Conservation (phyloP, 2,329 filamentous ascomycete genomes). For the Monilinia vaccinii-corymbosi region DNA sequence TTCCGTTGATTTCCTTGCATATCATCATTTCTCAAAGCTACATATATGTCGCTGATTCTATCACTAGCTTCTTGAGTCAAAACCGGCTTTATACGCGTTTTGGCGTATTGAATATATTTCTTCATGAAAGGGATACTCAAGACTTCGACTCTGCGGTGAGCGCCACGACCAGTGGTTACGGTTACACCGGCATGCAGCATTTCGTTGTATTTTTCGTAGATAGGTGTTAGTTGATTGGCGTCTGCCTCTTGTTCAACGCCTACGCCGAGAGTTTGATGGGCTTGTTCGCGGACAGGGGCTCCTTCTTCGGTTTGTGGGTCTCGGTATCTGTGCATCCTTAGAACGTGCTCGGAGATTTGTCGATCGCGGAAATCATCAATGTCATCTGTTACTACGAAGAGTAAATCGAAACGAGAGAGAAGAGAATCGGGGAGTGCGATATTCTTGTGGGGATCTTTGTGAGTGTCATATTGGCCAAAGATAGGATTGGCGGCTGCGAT, state of each 20-base stretch:
- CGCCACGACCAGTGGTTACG: constrained; percentile 62
- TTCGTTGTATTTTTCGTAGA: constrained; percentile 92
- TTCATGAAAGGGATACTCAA: constrained; percentile 97
- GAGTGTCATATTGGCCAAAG: constrained; percentile 95
- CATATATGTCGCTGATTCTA: constrained; percentile 85
- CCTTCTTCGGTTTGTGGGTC: constrained; percentile 90
- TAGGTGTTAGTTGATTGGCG: constrained; percentile 68
- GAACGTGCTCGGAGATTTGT: constrained; percentile 88
- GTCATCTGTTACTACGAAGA: constrained; percentile 96
- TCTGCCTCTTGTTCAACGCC: constrained; percentile 70
- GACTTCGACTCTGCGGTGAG: constrained; percentile 72
- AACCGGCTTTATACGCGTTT: constrained; percentile 80
- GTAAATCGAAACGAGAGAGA: constrained; percentile 93
- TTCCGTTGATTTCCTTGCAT: constrained; percentile 88
- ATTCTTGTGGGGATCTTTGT: constrained; percentile 98
- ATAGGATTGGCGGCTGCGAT: constrained; percentile 95
- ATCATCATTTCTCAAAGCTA: constrained; percentile 88
- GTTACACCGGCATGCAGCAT: constrained; percentile 93
- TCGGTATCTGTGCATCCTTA: constrained; percentile 94
- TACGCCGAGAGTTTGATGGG: constrained; percentile 75
- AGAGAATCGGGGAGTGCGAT: constrained; percentile 95
- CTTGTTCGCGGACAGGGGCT: constrained; percentile 83
- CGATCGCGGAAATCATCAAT: constrained; percentile 91
- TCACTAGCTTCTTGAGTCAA: constrained; percentile 87
- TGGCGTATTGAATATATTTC: constrained; percentile 98